Evolutionary conservation across 1,284 basidiomycete species (phyloP).

Genomic region (Sporisorium reilianum): DNA sequence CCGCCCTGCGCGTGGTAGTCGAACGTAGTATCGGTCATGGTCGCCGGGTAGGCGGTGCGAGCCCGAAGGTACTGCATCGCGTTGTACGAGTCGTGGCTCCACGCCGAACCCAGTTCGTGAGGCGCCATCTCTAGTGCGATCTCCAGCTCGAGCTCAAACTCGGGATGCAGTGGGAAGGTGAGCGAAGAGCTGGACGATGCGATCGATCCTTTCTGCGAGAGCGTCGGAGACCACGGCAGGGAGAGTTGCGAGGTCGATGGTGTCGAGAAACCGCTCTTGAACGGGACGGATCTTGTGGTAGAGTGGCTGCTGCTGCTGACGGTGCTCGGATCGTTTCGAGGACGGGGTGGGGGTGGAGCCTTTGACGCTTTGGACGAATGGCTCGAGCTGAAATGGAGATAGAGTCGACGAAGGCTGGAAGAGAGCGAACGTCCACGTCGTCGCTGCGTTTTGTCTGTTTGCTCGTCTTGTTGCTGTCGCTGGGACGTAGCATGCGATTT

Average conservation of each 20-base stretch:
- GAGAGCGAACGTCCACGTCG: constrained; percentile 17
- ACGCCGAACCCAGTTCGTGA: constrained; percentile 37
- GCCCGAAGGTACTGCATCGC: constrained; percentile 44
- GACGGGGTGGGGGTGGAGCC: background rate
- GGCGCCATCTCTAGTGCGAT: constrained; percentile 47
- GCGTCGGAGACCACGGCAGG: background rate
- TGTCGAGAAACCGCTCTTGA: constrained; percentile 17
- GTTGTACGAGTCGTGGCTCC: constrained; percentile 46
- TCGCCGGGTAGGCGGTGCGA: constrained; percentile 47
- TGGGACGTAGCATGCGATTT: background rate
- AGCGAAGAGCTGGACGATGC: constrained; percentile 23
- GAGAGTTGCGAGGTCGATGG: constrained; percentile 16
- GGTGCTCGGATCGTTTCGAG: background rate
- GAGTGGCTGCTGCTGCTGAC: constrained; percentile 6
- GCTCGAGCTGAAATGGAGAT: constrained; percentile 5
- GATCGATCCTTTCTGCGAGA: constrained; percentile 6
- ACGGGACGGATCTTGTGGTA: background rate
- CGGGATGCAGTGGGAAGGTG: constrained; percentile 35
- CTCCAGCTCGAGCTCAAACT: constrained; percentile 44
- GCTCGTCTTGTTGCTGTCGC: background rate
- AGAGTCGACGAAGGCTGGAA: constrained; percentile 20
- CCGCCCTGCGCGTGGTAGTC: constrained; percentile 39
- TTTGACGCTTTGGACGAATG: background rate
- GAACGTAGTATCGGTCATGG: constrained; percentile 35
- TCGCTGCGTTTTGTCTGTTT: background rate